Evolutionary conservation across 2,329 filamentous ascomycete species (phyloP), one percentile per base, ranked within the genome.

Genomic region (Paraconiothyrium sp.): DNA sequence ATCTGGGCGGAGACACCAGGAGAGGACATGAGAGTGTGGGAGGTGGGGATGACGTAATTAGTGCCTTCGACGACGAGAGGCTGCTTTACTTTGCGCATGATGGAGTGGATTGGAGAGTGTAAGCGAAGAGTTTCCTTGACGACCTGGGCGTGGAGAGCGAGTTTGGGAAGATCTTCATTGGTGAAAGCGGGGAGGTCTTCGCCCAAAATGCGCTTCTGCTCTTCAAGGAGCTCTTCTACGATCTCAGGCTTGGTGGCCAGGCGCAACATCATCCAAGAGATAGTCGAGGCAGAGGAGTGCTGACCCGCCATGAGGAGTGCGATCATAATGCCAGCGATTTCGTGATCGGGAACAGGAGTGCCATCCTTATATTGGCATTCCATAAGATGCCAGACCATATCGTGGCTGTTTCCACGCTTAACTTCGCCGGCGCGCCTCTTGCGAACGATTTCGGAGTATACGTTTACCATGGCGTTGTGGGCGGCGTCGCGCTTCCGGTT

Each of bases 331-430:
- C 95, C 91, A 24, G 93, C 92, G 61, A 96, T 87, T 79, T 97
- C 92, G 72, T 90, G 85, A 74, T 97, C 93, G 16, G 93, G 90
- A n/a, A 96, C 85, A 6, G 84, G 84, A 43, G 83, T 88, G 69
- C 92, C 93, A 70, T 94, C 88, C 83, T 96, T 97, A 86, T 97
- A 97, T 27, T 83, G 85, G 71, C 89, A 92, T 70, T 88, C 88
- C 92, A 96, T 95, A 67, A 97, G 82, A 74, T 95, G 93, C 88
- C 91, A 93, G 79, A 97, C 93, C 85, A 97, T 96, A 79, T 97
- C 93, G 54, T 75, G 75, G 54, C 86, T 54, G 50, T 54, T 84
- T 62, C 85, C 80, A 61, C 81, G 81, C 67, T 82, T 80, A 16
- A 76, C 79, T 63, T 81, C 80, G 37, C 82, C 81, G 67, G 84